Base-by-base conservation (phyloP, 2,329 filamentous ascomycete species). In the Cercospora beticola region DNA sequence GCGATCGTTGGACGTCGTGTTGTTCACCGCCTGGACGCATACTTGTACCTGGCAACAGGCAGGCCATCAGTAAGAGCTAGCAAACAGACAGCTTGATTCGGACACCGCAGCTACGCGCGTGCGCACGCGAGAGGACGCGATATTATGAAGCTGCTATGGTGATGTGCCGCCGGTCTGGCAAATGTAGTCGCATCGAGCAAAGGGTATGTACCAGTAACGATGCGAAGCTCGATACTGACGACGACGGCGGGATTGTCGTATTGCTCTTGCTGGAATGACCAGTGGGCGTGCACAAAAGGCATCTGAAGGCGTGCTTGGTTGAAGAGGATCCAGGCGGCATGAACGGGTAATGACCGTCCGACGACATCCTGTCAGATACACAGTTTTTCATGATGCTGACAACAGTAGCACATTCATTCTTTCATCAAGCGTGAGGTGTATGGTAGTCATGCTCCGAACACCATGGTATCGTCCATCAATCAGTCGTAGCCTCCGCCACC, bases 401-500 rank as follows among this genome's bases (percentile, higher is more conserved):
- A 65, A 40, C 62, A 65, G 62, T 60, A 71, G 62, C 66, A 68
- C 66, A 49, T 70, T 49, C 31, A 49, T 33, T 62, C 21, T 30
- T 59, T 59, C 56, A 68, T 68, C 67, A 72, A 69, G 65, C 62
- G 68, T 68, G 40, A 61, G 30, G 57, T 65, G 60, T 67, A 64
- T 69, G 66, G 59, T 63, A 68, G 66, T 64, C 57, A 63, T 67
- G 68, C 68, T 54, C 68, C 56, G 54, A 57, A 61, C 40, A 46
- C 33, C 59, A 33, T 59, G 12, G 28, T 12, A 59, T 14, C 52
- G 16, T 56, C 54, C 62, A 21, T 40, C 61, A 65, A 77, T 77
- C 76, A 77, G 70, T 76, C 76, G 65, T 76, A 76, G 28, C 72
- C 74, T 16, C 62, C 62, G 65, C 76, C 75, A n/a, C 75, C 70